These are phyloP conservation scores for Dictyostelium capitatum DNA, from an alignment of 78 protist genomes.

Conservation along the genomic window DNA sequence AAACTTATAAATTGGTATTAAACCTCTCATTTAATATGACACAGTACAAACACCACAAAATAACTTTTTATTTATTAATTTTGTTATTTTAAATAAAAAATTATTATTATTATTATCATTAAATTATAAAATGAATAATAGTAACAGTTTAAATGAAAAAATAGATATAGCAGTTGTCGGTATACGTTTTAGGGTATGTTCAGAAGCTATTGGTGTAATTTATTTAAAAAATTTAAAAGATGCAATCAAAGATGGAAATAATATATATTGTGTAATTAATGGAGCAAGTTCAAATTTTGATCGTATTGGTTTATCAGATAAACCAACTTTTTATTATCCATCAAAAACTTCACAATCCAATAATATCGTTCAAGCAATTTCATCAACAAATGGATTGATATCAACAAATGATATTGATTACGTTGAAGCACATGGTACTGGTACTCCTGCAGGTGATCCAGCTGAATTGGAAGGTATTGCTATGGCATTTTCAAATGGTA, in stretches of 20 bases:
- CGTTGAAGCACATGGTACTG: constrained; percentile 92
- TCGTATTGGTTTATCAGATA: constrained; percentile 15
- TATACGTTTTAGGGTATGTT: no score
- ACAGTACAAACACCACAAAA: no score
- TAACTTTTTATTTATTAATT: no score
- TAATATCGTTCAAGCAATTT: neutral
- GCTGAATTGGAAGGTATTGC: constrained; percentile 73
- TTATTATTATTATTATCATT: no score
- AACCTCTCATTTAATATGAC: no score
- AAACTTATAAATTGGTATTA: no score
- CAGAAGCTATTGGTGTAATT: constrained; percentile 57
- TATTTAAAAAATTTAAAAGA: constrained; percentile 31
- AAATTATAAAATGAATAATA: no score
- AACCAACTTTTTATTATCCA: constrained; percentile 10
- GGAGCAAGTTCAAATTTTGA: constrained; percentile 14
- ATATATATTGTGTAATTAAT: neutral
- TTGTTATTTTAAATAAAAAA: no score
- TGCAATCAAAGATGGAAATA: constrained; percentile 31
- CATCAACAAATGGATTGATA: constrained; percentile 13
- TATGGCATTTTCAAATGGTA: constrained; percentile 20
- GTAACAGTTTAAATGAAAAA: no score
- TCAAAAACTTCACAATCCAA: neutral
- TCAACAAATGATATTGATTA: constrained; percentile 3
- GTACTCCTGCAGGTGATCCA: constrained; percentile 92
- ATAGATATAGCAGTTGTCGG: no score